phyloP scores from a whole-genome alignment of 2,329 filamentous ascomycete species.

The Aspergillus flavus region DNA sequence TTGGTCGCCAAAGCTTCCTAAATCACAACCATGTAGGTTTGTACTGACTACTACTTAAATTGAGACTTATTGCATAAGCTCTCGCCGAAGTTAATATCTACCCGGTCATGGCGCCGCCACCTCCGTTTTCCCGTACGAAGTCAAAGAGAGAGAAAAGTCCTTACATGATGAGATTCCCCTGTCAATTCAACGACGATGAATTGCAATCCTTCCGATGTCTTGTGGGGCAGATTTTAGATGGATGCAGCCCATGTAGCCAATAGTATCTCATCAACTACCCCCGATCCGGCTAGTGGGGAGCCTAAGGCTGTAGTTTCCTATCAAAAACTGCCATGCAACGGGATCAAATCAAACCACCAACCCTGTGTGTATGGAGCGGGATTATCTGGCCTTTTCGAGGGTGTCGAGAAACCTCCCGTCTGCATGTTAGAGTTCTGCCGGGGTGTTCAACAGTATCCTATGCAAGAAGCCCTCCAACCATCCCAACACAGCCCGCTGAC shows the following conservation, averaged over 20 bases:
- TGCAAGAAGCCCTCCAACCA: not conserved
- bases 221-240: not conserved
- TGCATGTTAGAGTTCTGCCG: not conserved
- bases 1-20: not conserved
- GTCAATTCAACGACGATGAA: not conserved
- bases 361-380: not conserved
- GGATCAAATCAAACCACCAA: slow-evolving; percentile 1
- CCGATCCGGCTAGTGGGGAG: not conserved
- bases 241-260: not conserved
- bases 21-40: not conserved
- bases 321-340: not conserved
- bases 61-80: not conserved
- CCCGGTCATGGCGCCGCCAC: not conserved
- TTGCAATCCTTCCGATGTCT: not conserved
- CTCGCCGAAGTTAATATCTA: not conserved
- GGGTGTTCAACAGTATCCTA: not conserved
- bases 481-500: not conserved
- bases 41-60: not conserved
- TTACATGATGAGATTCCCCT: not conserved
- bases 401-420: not conserved
- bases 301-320: not conserved
- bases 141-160: not conserved
- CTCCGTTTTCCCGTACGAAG: not conserved
- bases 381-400: not conserved
- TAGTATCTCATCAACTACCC: not conserved